These are phyloP conservation scores for Withania somnifera DNA, from an alignment of 305 asterid genomes.

Conservation along the genomic window DNA sequence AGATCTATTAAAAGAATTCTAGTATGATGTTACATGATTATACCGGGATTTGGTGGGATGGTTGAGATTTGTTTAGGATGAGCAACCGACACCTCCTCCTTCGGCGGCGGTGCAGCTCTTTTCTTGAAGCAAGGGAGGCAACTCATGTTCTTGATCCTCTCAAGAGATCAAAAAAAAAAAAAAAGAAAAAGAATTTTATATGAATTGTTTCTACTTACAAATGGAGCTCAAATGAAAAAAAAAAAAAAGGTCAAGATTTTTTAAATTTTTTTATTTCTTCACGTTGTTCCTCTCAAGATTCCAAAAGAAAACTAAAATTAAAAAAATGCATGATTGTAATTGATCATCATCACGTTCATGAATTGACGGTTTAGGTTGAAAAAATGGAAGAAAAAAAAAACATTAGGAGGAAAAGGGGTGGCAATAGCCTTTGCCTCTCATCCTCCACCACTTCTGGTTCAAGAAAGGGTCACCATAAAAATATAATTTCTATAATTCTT, in stretches of 20 bases:
- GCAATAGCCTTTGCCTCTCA: conserved; percentile 2
- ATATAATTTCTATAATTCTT: not conserved
- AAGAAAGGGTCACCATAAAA: conserved; percentile 2
- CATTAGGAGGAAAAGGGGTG: conserved; percentile 2
- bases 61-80: conserved; percentile 28
- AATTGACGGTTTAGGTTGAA: not conserved
- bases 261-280: not conserved
- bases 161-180: not conserved
- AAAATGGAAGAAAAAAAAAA: not conserved
- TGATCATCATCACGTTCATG: not conserved
- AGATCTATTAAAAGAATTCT: not conserved
- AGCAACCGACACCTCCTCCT: conserved; percentile 37
- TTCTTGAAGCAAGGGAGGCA: conserved; percentile 83
- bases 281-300: not conserved
- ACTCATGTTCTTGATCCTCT: conserved; percentile 43
- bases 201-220: not conserved
- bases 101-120: conserved; percentile 4
- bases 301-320: not conserved
- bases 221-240: conserved; percentile 4
- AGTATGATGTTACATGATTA: not conserved
- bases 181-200: not conserved
- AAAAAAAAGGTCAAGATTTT: not conserved
- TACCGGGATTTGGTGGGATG: conserved; percentile 22
- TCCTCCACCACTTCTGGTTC: conserved; percentile 1
- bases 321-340: not conserved